These are phyloP conservation scores for Magnaporthiopsis poae DNA, from an alignment of 2,329 filamentous ascomycete genomes.

Conservation along the genomic window DNA sequence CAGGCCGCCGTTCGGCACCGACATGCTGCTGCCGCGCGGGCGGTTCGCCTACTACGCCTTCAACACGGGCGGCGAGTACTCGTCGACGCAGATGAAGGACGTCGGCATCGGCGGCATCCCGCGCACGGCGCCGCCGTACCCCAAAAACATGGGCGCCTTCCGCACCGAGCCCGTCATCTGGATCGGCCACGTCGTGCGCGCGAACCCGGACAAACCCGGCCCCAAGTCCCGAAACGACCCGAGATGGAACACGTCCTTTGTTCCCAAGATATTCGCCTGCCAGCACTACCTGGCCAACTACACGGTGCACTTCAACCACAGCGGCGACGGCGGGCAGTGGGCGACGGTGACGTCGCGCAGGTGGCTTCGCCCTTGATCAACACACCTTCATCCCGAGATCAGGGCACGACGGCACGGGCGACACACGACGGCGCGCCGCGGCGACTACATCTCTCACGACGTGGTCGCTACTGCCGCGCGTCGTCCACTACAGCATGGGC, in stretches of 20 bases:
- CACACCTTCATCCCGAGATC: conserved; percentile 19
- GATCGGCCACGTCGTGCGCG: conserved; percentile 25
- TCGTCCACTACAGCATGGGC: conserved; percentile 27
- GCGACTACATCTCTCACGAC: conserved; percentile 23
- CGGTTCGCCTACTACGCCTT: conserved; percentile 25
- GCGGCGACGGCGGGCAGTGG: conserved; percentile 20
- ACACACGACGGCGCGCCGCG: conserved; percentile 23
- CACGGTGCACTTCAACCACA: conserved; percentile 25
- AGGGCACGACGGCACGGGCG: conserved; percentile 26
- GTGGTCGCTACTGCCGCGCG: conserved; percentile 22
- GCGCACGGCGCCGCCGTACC: conserved; percentile 18
- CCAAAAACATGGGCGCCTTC: conserved; percentile 26
- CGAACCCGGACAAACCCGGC: conserved; percentile 13
- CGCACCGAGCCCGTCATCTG: conserved; percentile 29
- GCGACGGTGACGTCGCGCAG: conserved; percentile 18
- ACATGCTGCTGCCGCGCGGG: conserved; percentile 24
- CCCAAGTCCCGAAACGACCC: conserved; percentile 17
- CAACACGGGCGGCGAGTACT: conserved; percentile 25
- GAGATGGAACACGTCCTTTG: conserved; percentile 22
- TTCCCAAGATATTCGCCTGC: conserved; percentile 27
- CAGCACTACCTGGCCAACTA: conserved; percentile 29
- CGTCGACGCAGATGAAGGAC: conserved; percentile 19
- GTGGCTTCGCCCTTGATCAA: conserved; percentile 23
- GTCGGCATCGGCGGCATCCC: conserved; percentile 23
- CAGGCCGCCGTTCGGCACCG: conserved; percentile 22